Evolutionary conservation across 352 stramenopile species (phyloP), one percentile per base, ranked within the genome.

Genomic region (Pythium biforme): DNA sequence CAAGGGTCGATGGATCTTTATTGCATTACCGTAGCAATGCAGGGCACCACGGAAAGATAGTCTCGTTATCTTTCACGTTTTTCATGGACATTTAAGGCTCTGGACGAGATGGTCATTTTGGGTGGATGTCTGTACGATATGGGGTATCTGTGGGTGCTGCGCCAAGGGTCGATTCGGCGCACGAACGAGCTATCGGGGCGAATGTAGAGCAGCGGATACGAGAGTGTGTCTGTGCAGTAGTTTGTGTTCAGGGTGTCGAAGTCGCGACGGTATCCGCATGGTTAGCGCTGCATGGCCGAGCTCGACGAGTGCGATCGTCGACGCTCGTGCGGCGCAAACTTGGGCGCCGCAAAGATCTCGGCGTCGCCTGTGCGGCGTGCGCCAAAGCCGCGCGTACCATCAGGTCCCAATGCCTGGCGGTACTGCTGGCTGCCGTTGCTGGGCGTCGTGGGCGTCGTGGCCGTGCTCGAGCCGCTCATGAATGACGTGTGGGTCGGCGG

Each of bases 311-410:
- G 76, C 72, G 83, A 86, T 81, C 83, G 83, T 69, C 83, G 79
- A 74, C 83, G 83, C 69, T 90, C 81, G n/a, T 67, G 64, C 23
- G 61, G 63, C 19, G 74, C 49, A 31, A 86, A 81, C 74, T 92
- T 92, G 53, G 77, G 61, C 19, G 77, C 70, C 53, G 83, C 59
- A 39, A 81, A 63, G 64, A 92, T 71, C 66, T 92, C 83, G 17
- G 79, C 75, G 40, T 83, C 73, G 59, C 81, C 75, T 47, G 70
- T 81, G 71, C 82, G 84, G 64, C 84, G 81, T 49, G 83, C 82
- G 55, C 76, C 81, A 81, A 93, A 93, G 65, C 84, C 84, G 46
- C 84, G 84, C 62, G 82, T 93, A 23, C 84, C 84, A 62, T 93
- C 84, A 20, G 84, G 84, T 31, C 84, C 84, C 53, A 88, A 81